phyloP scores from a whole-genome alignment of 441 rosid species.

The Gossypium lobatum region DNA sequence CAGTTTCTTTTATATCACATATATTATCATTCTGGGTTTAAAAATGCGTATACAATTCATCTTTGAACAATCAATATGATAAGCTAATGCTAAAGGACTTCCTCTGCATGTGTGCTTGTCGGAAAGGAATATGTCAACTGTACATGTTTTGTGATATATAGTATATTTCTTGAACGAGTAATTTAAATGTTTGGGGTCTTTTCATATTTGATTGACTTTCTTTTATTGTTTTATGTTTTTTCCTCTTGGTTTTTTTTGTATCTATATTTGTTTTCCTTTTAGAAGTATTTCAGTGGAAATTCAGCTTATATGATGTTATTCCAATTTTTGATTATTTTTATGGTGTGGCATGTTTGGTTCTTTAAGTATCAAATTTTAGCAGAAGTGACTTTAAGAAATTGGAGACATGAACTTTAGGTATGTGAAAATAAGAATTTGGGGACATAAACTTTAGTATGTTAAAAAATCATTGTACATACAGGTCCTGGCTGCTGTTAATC shows the following conservation, averaged over 20 bases:
- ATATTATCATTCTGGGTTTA: not conserved
- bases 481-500: constrained; percentile 83
- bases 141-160: not conserved
- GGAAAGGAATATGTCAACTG: not conserved
- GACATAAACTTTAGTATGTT: not conserved
- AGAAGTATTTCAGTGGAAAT: not conserved
- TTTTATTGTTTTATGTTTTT: not conserved
- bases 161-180: not conserved
- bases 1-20: constrained; percentile 7
- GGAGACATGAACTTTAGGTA: not conserved
- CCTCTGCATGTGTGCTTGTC: not conserved
- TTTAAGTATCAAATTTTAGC: constrained; percentile 5
- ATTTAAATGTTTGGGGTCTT: not conserved
- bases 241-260: not conserved
- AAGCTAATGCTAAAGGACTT: not conserved
- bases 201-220: constrained; percentile 7
- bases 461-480: constrained; percentile 32
- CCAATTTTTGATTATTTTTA: not conserved
- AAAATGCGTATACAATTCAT: not conserved
- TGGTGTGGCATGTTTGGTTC: not conserved
- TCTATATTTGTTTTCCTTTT: not conserved
- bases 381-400: not conserved
- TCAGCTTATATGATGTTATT: constrained; percentile 4
- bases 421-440: constrained; percentile 3
- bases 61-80: constrained; percentile 6